A percentile compares a stretch with the other conserved stretches of the same genome.
Conservation (phyloP, 805 yeast species). For the Scheffersomyces stipitis region DNA sequence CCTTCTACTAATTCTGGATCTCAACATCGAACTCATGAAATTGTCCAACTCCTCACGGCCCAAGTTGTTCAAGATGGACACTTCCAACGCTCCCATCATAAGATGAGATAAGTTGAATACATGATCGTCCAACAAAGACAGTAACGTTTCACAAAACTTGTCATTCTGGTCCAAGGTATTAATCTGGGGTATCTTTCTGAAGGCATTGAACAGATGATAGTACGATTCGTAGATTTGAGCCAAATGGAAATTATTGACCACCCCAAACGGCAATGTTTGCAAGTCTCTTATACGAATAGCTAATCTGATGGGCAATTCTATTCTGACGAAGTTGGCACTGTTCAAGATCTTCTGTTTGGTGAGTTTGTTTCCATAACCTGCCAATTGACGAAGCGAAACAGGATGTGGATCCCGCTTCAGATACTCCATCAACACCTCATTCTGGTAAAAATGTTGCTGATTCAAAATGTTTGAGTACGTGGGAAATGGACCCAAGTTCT, state of each 20-base stretch:
- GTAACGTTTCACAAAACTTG: conserved; percentile 63
- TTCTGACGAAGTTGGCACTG: conserved; percentile 85
- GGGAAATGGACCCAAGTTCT: conserved; percentile 42
- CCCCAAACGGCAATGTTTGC: conserved; percentile 79
- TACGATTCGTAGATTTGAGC: conserved; percentile 88
- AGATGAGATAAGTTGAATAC: conserved; percentile 80
- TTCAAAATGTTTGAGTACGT: conserved; percentile 40
- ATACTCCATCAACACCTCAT: conserved; percentile 64
- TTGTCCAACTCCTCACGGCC: conserved; percentile 66
- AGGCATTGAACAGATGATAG: conserved; percentile 81
- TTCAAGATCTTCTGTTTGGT: conserved; percentile 74
- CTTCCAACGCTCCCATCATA: conserved; percentile 91
- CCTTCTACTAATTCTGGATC: conserved; percentile 87
- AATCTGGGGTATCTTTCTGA: conserved; percentile 71
- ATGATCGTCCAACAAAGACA: conserved; percentile 72
- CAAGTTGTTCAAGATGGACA: conserved; percentile 56
- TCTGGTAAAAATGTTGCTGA: conserved; percentile 85
- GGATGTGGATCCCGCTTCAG: conserved; percentile 75
- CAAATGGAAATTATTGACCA: conserved; percentile 81
- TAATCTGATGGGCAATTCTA: conserved; percentile 81
- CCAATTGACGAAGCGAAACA: conserved; percentile 83
- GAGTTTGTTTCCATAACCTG: conserved; percentile 80
- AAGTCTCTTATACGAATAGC: conserved; percentile 78
- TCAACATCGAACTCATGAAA: conserved; percentile 71
- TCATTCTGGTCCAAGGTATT: conserved; percentile 72